Conservation (phyloP, 345 rosid species). For the Syzygium oleosum region DNA sequence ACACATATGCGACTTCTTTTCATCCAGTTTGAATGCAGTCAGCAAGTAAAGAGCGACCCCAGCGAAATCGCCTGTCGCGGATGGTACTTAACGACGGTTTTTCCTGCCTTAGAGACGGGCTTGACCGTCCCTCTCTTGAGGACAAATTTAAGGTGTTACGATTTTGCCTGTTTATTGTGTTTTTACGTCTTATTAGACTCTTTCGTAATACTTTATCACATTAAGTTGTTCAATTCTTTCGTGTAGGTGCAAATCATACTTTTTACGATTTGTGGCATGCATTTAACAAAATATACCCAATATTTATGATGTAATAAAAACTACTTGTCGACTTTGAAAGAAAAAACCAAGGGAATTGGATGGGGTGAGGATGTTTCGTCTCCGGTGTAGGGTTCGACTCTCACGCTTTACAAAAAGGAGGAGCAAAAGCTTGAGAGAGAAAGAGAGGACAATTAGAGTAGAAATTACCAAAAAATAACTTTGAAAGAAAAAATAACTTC, state of each 20-base stretch:
- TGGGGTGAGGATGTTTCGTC: too few species aligned
- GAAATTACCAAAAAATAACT: too few species aligned
- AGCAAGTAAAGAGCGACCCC: neutral
- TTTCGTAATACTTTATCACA: too few species aligned
- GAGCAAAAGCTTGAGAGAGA: too few species aligned
- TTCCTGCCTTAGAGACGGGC: neutral
- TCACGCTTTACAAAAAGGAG: too few species aligned
- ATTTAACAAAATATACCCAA: neutral
- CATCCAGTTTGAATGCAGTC: neutral
- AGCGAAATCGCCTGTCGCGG: rapidly evolving
- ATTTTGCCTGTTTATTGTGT: too few species aligned
- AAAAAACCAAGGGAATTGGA: too few species aligned
- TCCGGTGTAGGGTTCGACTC: too few species aligned
- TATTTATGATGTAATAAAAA: too few species aligned
- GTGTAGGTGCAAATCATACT: neutral
- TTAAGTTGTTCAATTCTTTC: neutral
- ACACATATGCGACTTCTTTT: neutral
- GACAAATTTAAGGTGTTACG: neutral
- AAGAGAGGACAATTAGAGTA: too few species aligned
- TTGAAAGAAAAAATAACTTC: too few species aligned
- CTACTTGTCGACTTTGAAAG: neutral
- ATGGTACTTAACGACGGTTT: neutral
- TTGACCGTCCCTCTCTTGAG: neutral
- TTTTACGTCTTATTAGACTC: neutral
- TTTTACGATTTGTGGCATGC: neutral